A percentile compares a stretch with the other conserved stretches of the same genome.
These are phyloP conservation scores for Tephrocybe sp. DNA, from an alignment of 768 basidiomycete species.

Conservation along the genomic window DNA sequence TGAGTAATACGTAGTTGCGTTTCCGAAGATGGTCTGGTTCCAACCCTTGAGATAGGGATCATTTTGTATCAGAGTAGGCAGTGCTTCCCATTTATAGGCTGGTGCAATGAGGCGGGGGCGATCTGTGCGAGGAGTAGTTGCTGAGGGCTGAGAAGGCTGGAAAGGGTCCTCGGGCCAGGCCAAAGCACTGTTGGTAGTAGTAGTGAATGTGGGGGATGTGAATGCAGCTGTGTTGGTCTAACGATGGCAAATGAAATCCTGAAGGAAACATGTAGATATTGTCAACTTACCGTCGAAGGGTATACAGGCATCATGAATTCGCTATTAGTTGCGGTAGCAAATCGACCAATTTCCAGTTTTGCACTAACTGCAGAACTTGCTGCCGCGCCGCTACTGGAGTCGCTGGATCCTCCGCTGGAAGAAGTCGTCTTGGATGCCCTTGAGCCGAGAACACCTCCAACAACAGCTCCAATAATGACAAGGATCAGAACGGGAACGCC, in stretches of 20 bases:
- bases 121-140: constrained; percentile 64
- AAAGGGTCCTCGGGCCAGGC: constrained; percentile 84
- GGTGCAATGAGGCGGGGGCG: constrained; percentile 94
- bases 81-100: constrained; percentile 83
- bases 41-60: constrained; percentile 87
- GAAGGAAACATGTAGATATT: constrained; percentile 1
- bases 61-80: constrained; percentile 69
- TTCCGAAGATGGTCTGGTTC: constrained; percentile 89
- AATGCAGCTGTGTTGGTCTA: constrained; percentile 78
- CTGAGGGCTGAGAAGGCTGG: constrained; percentile 57
- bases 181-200: constrained; percentile 45
- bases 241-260: background rate
- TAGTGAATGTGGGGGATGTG: constrained; percentile 66
- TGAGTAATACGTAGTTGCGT: constrained; percentile 74
- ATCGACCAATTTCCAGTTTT: constrained; percentile 61
- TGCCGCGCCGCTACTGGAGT: constrained; percentile 36
- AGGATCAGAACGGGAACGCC: constrained; percentile 66
- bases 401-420: constrained; percentile 27
- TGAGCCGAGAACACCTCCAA: constrained; percentile 80
- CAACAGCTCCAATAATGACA: constrained; percentile 62
- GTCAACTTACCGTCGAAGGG: constrained; percentile 77
- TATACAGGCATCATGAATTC: constrained; percentile 82
- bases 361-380: constrained; percentile 56
- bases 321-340: constrained; percentile 76
- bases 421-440: constrained; percentile 43